Conservation (phyloP, 805 yeast genomes). For the Maudiozyma turicensis region DNA sequence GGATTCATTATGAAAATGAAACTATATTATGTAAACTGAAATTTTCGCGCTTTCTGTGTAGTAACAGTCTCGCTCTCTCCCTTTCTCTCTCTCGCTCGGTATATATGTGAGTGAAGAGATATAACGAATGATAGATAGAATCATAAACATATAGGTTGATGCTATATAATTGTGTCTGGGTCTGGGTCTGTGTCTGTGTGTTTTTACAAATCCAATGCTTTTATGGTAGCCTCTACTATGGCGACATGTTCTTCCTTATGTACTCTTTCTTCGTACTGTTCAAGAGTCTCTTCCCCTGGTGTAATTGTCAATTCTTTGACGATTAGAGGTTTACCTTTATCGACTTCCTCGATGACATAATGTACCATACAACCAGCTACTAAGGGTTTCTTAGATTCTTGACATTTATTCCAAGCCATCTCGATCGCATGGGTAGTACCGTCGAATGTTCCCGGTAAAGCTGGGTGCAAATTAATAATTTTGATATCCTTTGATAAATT, state of each 20-base stretch:
- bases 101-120: too few species aligned
- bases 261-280: slow-evolving; percentile 71
- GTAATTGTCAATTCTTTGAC: slow-evolving; percentile 66
- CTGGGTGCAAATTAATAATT: slow-evolving; percentile 92
- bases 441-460: slow-evolving; percentile 93
- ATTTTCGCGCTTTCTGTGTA: too few species aligned
- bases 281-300: slow-evolving; percentile 61
- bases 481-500: slow-evolving; percentile 55
- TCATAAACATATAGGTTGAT: too few species aligned
- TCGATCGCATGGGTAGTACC: slow-evolving; percentile 92
- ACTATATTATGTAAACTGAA: too few species aligned
- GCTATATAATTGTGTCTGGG: too few species aligned
- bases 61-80: neutral
- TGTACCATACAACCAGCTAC: slow-evolving; percentile 96
- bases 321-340: slow-evolving; percentile 81
- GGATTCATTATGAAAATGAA: too few species aligned
- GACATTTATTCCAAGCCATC: slow-evolving; percentile 93
- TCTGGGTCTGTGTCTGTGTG: neutral
- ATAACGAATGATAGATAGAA: too few species aligned
- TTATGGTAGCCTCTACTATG: slow-evolving; percentile 81
- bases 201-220: slow-evolving; percentile 34
- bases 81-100: too few species aligned
- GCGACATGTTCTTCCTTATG: slow-evolving; percentile 82
- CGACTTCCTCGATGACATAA: slow-evolving; percentile 92
- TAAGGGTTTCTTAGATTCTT: slow-evolving; percentile 46